Evolutionary conservation across 31 red algal species (phyloP).

Genomic region (Odonthalia washingtoniensis): DNA sequence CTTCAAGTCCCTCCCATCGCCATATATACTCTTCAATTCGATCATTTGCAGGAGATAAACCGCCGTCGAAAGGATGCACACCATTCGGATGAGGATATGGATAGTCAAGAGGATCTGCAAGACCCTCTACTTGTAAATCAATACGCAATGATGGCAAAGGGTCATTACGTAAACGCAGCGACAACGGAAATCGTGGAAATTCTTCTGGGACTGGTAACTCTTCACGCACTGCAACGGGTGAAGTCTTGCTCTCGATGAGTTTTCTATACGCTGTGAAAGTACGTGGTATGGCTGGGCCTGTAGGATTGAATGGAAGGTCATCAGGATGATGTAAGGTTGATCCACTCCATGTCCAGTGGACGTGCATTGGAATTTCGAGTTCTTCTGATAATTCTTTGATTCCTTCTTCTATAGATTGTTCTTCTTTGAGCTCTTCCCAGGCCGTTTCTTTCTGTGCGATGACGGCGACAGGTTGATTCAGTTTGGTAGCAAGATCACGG

Average conservation of each 20-base stretch:
- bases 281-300: conserved; percentile 47
- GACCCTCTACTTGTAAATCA: conserved; percentile 64
- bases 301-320: conserved; percentile 80
- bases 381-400: conserved; percentile 50
- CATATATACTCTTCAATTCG: conserved; percentile 77
- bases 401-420: conserved; percentile 53
- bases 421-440: conserved; percentile 69
- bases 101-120: conserved; percentile 62
- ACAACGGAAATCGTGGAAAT: conserved; percentile 46
- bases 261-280: conserved; percentile 75
- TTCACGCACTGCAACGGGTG: conserved; percentile 27
- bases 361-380: conserved; percentile 8
- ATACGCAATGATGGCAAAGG: conserved; percentile 27
- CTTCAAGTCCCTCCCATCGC: conserved; percentile 31
- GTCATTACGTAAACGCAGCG: conserved; percentile 41
- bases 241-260: conserved; percentile 49
- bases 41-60: conserved; percentile 52
- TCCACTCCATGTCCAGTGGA: conserved; percentile 74
- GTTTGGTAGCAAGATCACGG: conserved; percentile 34
- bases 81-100: conserved; percentile 73
- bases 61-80: conserved; percentile 72
- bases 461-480: conserved; percentile 42
- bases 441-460: conserved; percentile 85
- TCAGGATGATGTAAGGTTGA: conserved; percentile 77
- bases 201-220: conserved; percentile 54